phyloP scores from a whole-genome alignment of 257 asterid genomes.

The Primulina tabacum region DNA sequence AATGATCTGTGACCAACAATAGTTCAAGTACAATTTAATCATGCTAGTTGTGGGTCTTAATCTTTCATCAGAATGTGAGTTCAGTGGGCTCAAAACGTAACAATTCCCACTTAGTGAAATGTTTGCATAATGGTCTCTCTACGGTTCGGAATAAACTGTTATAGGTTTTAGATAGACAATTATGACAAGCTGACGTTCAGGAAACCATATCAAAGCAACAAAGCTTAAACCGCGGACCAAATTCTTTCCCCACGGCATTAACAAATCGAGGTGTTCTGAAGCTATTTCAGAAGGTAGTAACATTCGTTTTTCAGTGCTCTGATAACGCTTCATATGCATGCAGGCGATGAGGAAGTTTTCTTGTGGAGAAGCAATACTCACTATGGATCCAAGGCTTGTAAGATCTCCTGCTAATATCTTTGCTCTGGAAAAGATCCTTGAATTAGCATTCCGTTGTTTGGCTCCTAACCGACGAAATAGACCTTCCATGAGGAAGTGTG shows the following conservation, averaged over 20 bases:
- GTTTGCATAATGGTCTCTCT: neutral
- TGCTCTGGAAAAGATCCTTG: constrained; percentile 44
- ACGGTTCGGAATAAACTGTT: no score
- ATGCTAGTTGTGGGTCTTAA: neutral
- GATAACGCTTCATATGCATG: neutral
- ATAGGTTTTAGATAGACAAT: neutral
- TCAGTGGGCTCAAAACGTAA: neutral
- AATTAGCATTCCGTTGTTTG: constrained; percentile 58
- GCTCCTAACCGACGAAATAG: constrained; percentile 53
- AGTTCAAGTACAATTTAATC: neutral
- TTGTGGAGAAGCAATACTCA: constrained; percentile 43
- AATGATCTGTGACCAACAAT: neutral
- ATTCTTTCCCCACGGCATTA: neutral
- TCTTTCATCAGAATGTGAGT: neutral
- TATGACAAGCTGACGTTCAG: neutral
- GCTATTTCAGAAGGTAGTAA: neutral
- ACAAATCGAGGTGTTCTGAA: neutral
- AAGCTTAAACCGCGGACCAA: neutral
- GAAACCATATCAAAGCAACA: neutral
- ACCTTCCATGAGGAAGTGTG: constrained; percentile 71
- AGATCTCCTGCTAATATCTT: neutral
- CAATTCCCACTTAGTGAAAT: neutral
- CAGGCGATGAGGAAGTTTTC: constrained; percentile 56
- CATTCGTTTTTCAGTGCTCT: neutral
- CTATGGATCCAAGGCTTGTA: constrained; percentile 61